phyloP scores from a whole-genome alignment of 140 eudicot species.

The Stevia rebaudiana region DNA sequence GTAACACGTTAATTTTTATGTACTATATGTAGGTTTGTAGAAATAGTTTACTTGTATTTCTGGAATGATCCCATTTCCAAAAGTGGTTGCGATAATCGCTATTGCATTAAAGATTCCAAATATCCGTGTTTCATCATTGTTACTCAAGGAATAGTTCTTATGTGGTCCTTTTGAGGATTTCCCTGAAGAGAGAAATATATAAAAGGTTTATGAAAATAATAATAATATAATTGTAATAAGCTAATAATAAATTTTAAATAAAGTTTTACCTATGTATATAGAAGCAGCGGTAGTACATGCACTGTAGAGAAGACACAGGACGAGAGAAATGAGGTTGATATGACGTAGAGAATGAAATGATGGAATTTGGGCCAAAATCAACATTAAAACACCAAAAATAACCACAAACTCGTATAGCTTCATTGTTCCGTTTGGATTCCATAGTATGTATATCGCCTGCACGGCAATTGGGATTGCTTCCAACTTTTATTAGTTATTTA shows the following conservation, averaged over 20 bases:
- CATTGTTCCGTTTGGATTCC: slow-evolving; percentile 56
- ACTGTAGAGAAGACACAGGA: slow-evolving; percentile 61
- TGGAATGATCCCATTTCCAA: slow-evolving; percentile 87
- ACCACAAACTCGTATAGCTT: slow-evolving; percentile 59
- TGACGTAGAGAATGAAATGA: slow-evolving; percentile 87
- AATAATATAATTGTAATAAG: neutral
- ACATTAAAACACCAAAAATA: slow-evolving; percentile 63
- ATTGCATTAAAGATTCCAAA: slow-evolving; percentile 74
- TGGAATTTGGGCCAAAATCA: slow-evolving; percentile 83
- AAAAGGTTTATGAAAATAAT: neutral
- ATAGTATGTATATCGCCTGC: slow-evolving; percentile 70
- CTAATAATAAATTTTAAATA: neutral
- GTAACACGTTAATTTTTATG: too few relatives aligned
- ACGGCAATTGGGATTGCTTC: too few relatives aligned
- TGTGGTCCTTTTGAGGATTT: slow-evolving; percentile 59
- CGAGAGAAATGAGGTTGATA: slow-evolving; percentile 68
- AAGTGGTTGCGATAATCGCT: slow-evolving; percentile 79
- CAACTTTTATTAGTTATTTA: too few relatives aligned
- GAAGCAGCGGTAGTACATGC: slow-evolving; percentile 79
- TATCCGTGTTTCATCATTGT: slow-evolving; percentile 36
- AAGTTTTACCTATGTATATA: slow-evolving; percentile 53
- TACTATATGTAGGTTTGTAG: neutral
- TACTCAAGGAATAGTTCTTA: slow-evolving; percentile 52
- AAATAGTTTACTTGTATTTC: slow-evolving; percentile 64
- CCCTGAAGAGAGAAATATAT: slow-evolving; percentile 35